phyloP scores from a whole-genome alignment of 495 filamentous ascomycete genomes.

The Peziza echinospora region DNA sequence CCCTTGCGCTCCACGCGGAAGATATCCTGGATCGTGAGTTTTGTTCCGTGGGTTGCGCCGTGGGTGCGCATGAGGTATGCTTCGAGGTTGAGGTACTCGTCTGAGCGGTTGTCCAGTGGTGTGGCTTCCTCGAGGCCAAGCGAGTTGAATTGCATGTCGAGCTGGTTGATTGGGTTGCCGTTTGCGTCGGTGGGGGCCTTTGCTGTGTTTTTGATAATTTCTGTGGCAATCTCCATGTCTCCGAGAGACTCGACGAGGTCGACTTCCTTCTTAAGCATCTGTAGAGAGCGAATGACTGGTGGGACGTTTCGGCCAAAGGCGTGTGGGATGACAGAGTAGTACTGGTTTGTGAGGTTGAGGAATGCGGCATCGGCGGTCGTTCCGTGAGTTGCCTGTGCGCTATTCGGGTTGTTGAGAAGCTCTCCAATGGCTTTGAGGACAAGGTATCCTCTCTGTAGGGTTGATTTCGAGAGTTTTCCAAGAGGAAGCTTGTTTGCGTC shows the following conservation, averaged over 20 bases:
- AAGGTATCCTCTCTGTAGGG: constrained; percentile 48
- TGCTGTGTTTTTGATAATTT: constrained; percentile 46
- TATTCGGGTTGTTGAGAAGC: constrained; percentile 30
- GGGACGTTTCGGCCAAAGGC: constrained; percentile 53
- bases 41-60: constrained; percentile 35
- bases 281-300: constrained; percentile 33
- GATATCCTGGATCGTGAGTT: constrained; percentile 46
- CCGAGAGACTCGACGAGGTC: constrained; percentile 53
- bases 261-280: constrained; percentile 46
- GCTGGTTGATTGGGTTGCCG: constrained; percentile 27
- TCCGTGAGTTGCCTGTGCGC: constrained; percentile 26
- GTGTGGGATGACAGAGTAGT: constrained; percentile 67
- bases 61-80: constrained; percentile 44
- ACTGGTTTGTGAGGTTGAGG: constrained; percentile 45
- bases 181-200: constrained; percentile 24
- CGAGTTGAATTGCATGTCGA: constrained; percentile 49
- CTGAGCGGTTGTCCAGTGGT: constrained; percentile 32
- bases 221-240: constrained; percentile 61
- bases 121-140: constrained; percentile 58
- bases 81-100: constrained; percentile 41
- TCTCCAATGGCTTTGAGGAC: constrained; percentile 49
- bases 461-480: constrained; percentile 60
- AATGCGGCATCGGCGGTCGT: constrained; percentile 23
- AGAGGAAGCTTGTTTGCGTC: constrained; percentile 58
- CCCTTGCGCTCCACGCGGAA: constrained; percentile 65